Base-by-base conservation (phyloP, 768 basidiomycete genomes). In the Neoboletus magnificus region DNA sequence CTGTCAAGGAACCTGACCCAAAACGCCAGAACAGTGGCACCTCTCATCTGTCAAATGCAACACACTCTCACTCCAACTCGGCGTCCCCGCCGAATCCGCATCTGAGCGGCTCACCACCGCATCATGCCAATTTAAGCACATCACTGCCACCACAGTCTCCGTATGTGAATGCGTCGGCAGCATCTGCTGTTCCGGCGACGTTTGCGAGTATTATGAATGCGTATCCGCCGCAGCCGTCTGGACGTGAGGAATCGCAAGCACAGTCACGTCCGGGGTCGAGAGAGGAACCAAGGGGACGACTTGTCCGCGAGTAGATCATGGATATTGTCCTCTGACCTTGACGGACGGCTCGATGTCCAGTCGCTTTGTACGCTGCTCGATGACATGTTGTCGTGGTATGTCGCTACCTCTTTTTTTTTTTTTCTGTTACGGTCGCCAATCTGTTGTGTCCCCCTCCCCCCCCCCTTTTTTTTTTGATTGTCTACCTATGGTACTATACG, bases 121-220 rank as follows among this genome's bases (percentile, higher is more conserved):
- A 48, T 13, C 57, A 46, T 22, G 27, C 62, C 5, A 65, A 68
- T 12, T 12, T 35, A 16, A 48, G 32, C 32, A 33, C 15, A 33
- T 15, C 33, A 6, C 6, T 33, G 16, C 36, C 50, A 37, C 16
- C 46, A 33, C 15, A 72, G 35, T 49, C 55, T 11, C 56, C 58
- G 13, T 65, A 71, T 47, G 47, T 18, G 23, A 66, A 54, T 36
- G 30, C 53, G 32, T 49, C 61, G 2, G 54, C 62, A 47, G 54
- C 68, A 27, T 69, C 67, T 22, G 60, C 74, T 0, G 72, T 80
- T 10, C 78, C 82, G 2, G 73, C 83, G 27, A 79, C 84, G 50
- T 81, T 87, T 65, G 87, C 84, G 33, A 83, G 79, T 56, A 85
- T 88, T 59, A 83, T 88, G 84, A 82, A 84, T 61, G 84, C 85